A percentile compares a stretch with the other conserved stretches of the same genome.
These are phyloP conservation scores for Macrocybe sp. DNA, from an alignment of 1,284 basidiomycete genomes.

Conservation along the genomic window DNA sequence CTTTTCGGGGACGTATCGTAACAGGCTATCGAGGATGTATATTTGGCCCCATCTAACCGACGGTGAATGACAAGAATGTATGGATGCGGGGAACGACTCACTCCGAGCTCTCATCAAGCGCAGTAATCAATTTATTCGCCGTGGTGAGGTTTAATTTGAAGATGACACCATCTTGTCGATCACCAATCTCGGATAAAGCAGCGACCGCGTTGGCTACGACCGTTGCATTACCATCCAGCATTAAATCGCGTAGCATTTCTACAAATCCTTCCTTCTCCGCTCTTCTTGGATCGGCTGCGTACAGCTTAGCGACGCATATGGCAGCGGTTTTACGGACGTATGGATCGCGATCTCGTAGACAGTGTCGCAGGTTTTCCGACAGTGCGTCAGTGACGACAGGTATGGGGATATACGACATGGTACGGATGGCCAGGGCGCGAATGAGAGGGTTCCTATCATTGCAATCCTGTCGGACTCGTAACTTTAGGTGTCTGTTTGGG, in stretches of 20 bases:
- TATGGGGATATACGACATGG: constrained; percentile 94
- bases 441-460: constrained; percentile 90
- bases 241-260: constrained; percentile 79
- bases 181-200: constrained; percentile 87
- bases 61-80: constrained; percentile 2
- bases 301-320: constrained; percentile 90
- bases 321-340: constrained; percentile 97
- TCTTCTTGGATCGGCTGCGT: constrained; percentile 77
- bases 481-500: constrained; percentile 1
- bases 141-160: constrained; percentile 81
- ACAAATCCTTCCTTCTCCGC: constrained; percentile 87
- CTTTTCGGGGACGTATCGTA: constrained; percentile 89
- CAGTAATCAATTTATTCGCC: constrained; percentile 80
- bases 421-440: constrained; percentile 88
- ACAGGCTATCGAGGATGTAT: constrained; percentile 92
- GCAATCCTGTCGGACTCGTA: constrained; percentile 63
- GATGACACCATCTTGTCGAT: constrained; percentile 85
- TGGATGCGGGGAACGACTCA: constrained; percentile 34
- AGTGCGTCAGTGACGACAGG: constrained; percentile 77
- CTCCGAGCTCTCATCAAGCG: constrained; percentile 90
- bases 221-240: constrained; percentile 92
- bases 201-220: constrained; percentile 95
- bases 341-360: constrained; percentile 85
- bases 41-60: constrained; percentile 91
- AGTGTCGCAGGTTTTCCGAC: constrained; percentile 81